Percentiles rank a stretch among this genome's conserved stretches.
Conservation (phyloP, 1,284 basidiomycete species). For the Mycena citricolor region DNA sequence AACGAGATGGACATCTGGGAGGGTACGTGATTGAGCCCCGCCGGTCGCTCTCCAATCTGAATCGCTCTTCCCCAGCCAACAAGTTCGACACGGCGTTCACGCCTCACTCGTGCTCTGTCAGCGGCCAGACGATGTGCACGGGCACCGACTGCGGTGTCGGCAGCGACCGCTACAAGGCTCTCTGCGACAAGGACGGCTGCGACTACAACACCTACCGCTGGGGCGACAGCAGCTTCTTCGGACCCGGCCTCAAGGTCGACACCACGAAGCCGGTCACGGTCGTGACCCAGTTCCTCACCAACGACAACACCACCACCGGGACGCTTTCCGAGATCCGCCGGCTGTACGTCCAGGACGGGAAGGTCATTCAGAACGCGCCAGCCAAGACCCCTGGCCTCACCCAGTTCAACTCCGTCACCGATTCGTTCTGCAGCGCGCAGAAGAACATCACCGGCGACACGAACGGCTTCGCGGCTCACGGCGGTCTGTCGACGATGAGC, state of each 20-base stretch:
- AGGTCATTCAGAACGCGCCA: slow-evolving; percentile 43
- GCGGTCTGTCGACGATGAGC: slow-evolving; percentile 41
- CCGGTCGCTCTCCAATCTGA: no score
- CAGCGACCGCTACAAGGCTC: slow-evolving; percentile 39
- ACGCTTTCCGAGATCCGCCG: slow-evolving; percentile 45
- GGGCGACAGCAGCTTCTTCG: slow-evolving; percentile 48
- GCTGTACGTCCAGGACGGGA: slow-evolving; percentile 45
- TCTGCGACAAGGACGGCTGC: slow-evolving; percentile 53
- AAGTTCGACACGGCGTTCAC: slow-evolving; percentile 45
- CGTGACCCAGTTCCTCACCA: slow-evolving; percentile 47
- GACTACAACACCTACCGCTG: slow-evolving; percentile 57
- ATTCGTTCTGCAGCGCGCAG: slow-evolving; percentile 33
- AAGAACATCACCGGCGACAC: slow-evolving; percentile 37
- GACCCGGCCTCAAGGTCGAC: slow-evolving; percentile 47
- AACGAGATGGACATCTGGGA: slow-evolving; percentile 58
- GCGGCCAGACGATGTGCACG: slow-evolving; percentile 40
- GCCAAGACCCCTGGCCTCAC: slow-evolving; percentile 37
- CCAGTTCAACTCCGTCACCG: slow-evolving; percentile 34
- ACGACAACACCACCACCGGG: slow-evolving; percentile 40
- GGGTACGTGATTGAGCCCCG: no score
- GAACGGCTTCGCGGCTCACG: slow-evolving; percentile 38
- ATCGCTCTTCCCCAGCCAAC: slow-evolving; percentile 40
- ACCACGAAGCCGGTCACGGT: slow-evolving; percentile 46
- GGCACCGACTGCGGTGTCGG: slow-evolving; percentile 40
- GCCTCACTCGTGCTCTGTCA: slow-evolving; percentile 45